Conservation (phyloP, 2,329 filamentous ascomycete species). For the Fusarium dlaminii region DNA sequence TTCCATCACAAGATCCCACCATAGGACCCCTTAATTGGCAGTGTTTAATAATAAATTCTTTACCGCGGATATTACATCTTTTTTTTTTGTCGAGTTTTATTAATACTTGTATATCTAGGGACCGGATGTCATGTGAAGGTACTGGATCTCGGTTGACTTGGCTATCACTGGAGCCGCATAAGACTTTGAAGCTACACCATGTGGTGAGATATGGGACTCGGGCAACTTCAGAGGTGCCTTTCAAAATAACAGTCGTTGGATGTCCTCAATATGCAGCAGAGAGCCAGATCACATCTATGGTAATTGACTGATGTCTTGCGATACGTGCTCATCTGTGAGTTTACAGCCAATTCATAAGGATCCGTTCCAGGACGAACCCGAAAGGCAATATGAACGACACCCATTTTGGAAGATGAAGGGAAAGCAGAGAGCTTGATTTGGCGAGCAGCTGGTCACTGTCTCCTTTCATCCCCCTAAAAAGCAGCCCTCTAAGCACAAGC, state of each 20-base stretch:
- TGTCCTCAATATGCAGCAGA: not conserved
- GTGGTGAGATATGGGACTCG: too few relatives aligned
- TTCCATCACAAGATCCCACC: not conserved
- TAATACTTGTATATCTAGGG: not conserved
- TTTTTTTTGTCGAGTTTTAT: accelerated
- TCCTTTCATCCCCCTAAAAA: not conserved
- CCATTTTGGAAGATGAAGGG: not conserved
- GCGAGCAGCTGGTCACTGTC: not conserved
- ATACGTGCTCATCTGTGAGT: not conserved
- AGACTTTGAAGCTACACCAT: not conserved
- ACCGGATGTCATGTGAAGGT: not conserved
- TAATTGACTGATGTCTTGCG: not conserved
- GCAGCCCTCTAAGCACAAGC: accelerated
- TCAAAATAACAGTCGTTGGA: too few relatives aligned
- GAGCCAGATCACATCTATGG: not conserved
- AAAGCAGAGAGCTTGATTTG: not conserved
- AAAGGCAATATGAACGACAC: not conserved
- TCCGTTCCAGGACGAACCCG: not conserved
- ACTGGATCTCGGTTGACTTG: not conserved
- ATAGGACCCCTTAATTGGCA: too few relatives aligned
- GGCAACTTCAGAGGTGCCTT: too few relatives aligned
- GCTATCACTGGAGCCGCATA: not conserved
- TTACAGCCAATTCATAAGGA: too few relatives aligned
- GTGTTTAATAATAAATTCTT: too few relatives aligned
- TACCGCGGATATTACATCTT: not conserved